phyloP scores from a whole-genome alignment of 768 basidiomycete species.

The Panaeolus cyanescens region DNA sequence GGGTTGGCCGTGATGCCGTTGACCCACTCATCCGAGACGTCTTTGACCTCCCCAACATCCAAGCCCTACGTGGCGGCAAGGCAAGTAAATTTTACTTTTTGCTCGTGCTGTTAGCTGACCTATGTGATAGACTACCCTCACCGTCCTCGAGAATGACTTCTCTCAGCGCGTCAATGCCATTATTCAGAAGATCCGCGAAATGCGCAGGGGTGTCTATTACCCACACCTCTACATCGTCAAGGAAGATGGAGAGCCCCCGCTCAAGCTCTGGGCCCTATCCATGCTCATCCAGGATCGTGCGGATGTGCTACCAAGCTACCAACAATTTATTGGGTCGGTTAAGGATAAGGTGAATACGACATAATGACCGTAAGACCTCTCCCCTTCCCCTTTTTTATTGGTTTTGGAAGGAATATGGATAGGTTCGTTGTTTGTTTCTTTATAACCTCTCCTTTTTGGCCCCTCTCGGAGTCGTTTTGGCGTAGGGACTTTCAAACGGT shows the following conservation, averaged over 20 bases:
- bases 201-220: constrained; percentile 90
- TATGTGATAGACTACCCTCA: constrained; percentile 73
- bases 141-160: constrained; percentile 89
- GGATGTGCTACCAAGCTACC: constrained; percentile 93
- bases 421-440: background rate
- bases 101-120: background rate
- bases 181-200: constrained; percentile 91
- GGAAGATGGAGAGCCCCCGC: constrained; percentile 94
- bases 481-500: background rate
- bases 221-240: constrained; percentile 96
- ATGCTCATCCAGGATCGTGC: constrained; percentile 94
- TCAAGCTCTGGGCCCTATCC: constrained; percentile 94
- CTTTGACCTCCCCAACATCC: constrained; percentile 87
- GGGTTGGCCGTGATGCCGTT: constrained; percentile 98
- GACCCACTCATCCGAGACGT: constrained; percentile 93
- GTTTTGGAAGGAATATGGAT: background rate
- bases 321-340: constrained; percentile 87
- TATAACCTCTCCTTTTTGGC: background rate
- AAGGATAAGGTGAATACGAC: constrained; percentile 78
- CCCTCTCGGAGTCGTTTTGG: constrained; percentile 2
- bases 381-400: background rate
- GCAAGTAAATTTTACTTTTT: constrained; percentile 37
- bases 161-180: constrained; percentile 95
- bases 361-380: constrained; percentile 13
- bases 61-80: constrained; percentile 92